phyloP scores from a whole-genome alignment of 148 eudicot genomes.

The Camellia lanceoleosa region DNA sequence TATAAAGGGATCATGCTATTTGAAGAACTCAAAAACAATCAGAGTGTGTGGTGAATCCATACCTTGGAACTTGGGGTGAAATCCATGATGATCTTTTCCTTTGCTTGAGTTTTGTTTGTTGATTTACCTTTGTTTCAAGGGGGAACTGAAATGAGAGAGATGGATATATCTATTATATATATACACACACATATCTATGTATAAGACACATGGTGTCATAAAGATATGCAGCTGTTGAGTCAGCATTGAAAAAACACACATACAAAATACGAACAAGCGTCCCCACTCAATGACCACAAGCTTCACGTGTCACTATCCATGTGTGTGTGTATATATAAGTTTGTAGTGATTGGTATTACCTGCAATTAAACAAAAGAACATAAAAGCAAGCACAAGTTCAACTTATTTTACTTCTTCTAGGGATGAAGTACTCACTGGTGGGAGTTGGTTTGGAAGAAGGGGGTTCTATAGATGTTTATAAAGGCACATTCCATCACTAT shows the following conservation, averaged over 20 bases:
- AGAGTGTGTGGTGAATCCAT: slow-evolving; percentile 6
- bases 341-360: no score
- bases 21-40: not conserved
- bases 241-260: not conserved
- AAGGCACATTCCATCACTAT: no score
- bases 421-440: no score
- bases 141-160: slow-evolving; percentile 2
- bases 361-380: no score
- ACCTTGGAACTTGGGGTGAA: slow-evolving; percentile 14
- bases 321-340: not conserved
- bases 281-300: not conserved
- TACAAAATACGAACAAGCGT: not conserved
- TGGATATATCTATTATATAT: not conserved
- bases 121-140: not conserved
- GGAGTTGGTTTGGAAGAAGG: no score
- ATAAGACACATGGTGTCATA: not conserved
- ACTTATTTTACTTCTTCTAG: no score
- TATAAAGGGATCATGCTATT: no score
- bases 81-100: slow-evolving; percentile 9
- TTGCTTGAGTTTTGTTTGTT: not conserved
- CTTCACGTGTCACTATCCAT: slow-evolving; percentile 1
- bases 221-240: slow-evolving; percentile 1
- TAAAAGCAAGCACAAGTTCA: no score
- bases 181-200: not conserved
- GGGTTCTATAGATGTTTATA: no score